Evolutionary conservation across 2,329 filamentous ascomycete species (phyloP).

Genomic region (Diplodia corticola): DNA sequence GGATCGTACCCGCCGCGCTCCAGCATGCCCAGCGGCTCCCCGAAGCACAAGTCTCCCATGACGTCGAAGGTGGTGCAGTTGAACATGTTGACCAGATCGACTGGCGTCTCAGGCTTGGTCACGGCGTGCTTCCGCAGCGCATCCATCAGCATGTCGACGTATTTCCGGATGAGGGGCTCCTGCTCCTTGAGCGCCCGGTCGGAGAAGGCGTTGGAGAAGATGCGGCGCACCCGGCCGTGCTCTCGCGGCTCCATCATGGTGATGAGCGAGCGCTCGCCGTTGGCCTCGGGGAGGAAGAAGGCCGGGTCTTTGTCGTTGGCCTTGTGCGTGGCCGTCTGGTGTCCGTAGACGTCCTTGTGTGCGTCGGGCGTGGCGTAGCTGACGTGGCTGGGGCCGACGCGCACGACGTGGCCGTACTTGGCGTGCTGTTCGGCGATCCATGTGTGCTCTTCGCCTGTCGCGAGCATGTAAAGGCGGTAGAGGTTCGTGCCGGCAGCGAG

Average conservation of each 20-base stretch:
- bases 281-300: not conserved
- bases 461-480: constrained; percentile 32
- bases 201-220: constrained; percentile 34
- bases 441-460: constrained; percentile 30
- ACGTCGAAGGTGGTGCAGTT: constrained; percentile 35
- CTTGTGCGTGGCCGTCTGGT: not conserved
- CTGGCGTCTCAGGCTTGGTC: constrained; percentile 18
- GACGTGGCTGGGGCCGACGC: constrained; percentile 7
- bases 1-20: constrained; percentile 31
- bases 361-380: constrained; percentile 20
- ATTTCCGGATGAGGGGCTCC: constrained; percentile 34
- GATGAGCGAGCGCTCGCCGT: not conserved
- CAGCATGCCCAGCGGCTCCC: constrained; percentile 35
- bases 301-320: not conserved
- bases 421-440: constrained; percentile 36
- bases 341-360: constrained; percentile 23
- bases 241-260: constrained; percentile 22
- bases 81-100: constrained; percentile 3
- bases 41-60: constrained; percentile 37
- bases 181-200: constrained; percentile 34
- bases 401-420: constrained; percentile 25
- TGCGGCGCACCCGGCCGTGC: constrained; percentile 25
- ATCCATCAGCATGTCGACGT: constrained; percentile 37
- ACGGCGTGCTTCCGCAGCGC: constrained; percentile 29
- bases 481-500: constrained; percentile 35